These are phyloP conservation scores for Thermomucor indicae-seudaticae DNA, from an alignment of 371 early-diverging fungal species.

Conservation along the genomic window DNA sequence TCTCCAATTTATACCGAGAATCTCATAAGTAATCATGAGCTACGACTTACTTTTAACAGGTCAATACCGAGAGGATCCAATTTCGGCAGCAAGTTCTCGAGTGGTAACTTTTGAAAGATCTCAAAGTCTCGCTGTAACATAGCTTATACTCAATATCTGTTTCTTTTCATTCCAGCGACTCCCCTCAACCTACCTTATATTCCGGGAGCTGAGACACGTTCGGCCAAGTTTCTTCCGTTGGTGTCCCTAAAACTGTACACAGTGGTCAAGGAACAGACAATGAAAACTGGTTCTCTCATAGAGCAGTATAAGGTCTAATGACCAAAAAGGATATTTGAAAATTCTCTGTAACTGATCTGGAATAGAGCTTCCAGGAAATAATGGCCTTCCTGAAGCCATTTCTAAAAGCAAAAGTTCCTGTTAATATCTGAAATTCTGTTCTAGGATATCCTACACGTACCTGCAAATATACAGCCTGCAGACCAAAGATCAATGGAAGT, in stretches of 20 bases:
- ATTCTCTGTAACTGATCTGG: slow-evolving; percentile 87
- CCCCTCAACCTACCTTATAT: slow-evolving; percentile 60
- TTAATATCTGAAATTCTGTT: not conserved
- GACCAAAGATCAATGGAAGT: slow-evolving; percentile 99
- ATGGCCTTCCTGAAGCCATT: slow-evolving; percentile 88
- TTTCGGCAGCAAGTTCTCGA: slow-evolving; percentile 77
- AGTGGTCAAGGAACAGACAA: slow-evolving; percentile 14
- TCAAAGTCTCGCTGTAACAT: slow-evolving; percentile 71
- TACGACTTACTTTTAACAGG: slow-evolving; percentile 59
- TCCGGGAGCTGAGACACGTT: slow-evolving; percentile 90
- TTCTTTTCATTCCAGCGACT: too few relatives aligned
- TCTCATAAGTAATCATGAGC: too few relatives aligned
- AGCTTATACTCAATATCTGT: too few relatives aligned
- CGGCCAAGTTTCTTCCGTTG: slow-evolving; percentile 89
- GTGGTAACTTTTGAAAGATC: slow-evolving; percentile 58
- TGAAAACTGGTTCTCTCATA: too few relatives aligned
- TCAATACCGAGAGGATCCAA: slow-evolving; percentile 80
- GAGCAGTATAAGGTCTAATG: not conserved
- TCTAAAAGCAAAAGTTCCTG: slow-evolving; percentile 34
- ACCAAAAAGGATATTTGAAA: slow-evolving; percentile 60
- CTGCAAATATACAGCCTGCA: slow-evolving; percentile 96
- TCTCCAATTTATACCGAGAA: too few relatives aligned
- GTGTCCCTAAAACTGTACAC: slow-evolving; percentile 78
- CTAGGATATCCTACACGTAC: slow-evolving; percentile 21
- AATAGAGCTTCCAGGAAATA: slow-evolving; percentile 94